Base-by-base conservation (phyloP, 1,139 yeast species). In the Candida freyschussii region DNA sequence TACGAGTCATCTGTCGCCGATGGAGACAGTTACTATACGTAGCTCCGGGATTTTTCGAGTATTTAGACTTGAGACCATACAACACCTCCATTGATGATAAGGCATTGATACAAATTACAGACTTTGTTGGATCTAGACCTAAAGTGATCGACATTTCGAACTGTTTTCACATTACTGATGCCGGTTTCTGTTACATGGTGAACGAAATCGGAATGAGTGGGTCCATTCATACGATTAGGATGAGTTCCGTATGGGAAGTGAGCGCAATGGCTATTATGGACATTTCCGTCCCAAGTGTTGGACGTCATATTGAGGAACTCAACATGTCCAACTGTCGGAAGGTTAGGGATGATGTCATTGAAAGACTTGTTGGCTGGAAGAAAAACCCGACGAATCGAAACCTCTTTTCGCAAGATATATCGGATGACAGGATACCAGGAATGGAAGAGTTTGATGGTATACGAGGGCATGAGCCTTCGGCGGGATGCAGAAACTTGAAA, bases 231-330 rank as follows among this genome's bases (percentile, higher is more conserved):
- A 57, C 59, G 7, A 59, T 82, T 32, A 68, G 67, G 40, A 78
- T 82, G 85, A 67, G 65, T 37, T 75, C 83, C 17, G 79, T 75
- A 31, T 82, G 91, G 91, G 85, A 79, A 45, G 75, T 81, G 7
- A 73, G 81, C 41, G 84, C 86, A 4, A 75, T 78, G 84, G 83
- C 89, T 5, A 77, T 82, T 16, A 78, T 81, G 84, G 91, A 82
- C 52, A 56, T 82, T 30, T 70, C 85, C 1, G 78, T 72, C 3
- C 80, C 81, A 0, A 69, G 73, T 41, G 75, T 78, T 24, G 87
- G 87, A 2, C 63, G 67, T 29, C 60, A 67, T 41, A 57, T 82
- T 27, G 72, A 69, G 39, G 78, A 72, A 38, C 62, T 82, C 17
- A 86, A 81, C 51, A 59, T 82, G 28, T 70, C 84, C 5, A 81